These are phyloP conservation scores for Styphnolobium japonicum DNA, from an alignment of 306 rosid species.

Conservation along the genomic window DNA sequence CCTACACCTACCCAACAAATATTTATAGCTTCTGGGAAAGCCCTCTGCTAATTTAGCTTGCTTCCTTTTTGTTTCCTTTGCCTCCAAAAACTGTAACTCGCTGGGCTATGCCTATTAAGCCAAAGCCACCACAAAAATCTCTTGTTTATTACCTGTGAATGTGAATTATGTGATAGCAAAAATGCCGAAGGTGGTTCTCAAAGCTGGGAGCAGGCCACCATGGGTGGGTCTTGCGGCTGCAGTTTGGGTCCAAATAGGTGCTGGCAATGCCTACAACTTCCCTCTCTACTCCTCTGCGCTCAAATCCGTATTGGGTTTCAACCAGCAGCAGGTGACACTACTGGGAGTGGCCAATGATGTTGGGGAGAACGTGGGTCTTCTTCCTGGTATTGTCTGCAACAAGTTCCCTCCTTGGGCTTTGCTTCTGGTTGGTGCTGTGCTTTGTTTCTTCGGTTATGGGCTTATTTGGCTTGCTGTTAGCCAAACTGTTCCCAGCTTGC, in stretches of 20 bases:
- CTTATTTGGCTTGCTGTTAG: slow-evolving; percentile 64
- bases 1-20: neutral
- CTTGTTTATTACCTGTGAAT: neutral
- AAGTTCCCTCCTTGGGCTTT: slow-evolving; percentile 84
- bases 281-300: slow-evolving; percentile 74
- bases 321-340: slow-evolving; percentile 69
- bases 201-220: slow-evolving; percentile 87
- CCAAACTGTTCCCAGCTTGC: slow-evolving; percentile 49
- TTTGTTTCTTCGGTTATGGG: slow-evolving; percentile 73
- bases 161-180: too few relatives aligned
- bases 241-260: slow-evolving; percentile 72
- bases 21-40: neutral
- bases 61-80: too few relatives aligned
- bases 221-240: slow-evolving; percentile 96
- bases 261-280: slow-evolving; percentile 61
- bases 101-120: too few relatives aligned
- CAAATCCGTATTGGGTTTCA: slow-evolving; percentile 67
- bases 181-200: slow-evolving; percentile 49
- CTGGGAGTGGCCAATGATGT: slow-evolving; percentile 83
- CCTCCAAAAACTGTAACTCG: neutral
- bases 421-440: slow-evolving; percentile 58
- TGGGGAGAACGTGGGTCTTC: slow-evolving; percentile 63
- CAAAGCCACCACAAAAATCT: neutral
- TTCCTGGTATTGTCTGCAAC: slow-evolving; percentile 79
- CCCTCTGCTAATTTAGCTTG: too few relatives aligned